phyloP scores from a whole-genome alignment of 768 basidiomycete species.

The Termitomyces sp. region DNA sequence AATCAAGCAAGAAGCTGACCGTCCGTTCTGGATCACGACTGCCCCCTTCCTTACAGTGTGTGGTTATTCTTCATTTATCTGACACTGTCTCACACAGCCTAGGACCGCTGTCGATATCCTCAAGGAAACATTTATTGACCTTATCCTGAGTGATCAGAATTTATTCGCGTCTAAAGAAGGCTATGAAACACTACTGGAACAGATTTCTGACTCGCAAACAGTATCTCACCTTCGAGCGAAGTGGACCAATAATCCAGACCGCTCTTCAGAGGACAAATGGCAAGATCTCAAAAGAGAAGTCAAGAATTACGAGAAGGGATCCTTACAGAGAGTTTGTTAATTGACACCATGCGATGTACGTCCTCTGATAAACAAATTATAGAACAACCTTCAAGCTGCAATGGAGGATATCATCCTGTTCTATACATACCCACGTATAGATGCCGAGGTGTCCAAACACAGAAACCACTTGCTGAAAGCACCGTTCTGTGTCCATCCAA shows the following conservation, averaged over 20 bases:
- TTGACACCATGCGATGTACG: neutral
- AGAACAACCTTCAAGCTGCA: slow-evolving; percentile 35
- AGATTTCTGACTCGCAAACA: slow-evolving; percentile 64
- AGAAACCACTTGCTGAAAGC: slow-evolving; percentile 97
- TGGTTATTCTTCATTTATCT: slow-evolving; percentile 12
- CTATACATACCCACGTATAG: slow-evolving; percentile 94
- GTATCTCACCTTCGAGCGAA: slow-evolving; percentile 45
- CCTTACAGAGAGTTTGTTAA: slow-evolving; percentile 28
- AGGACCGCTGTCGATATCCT: slow-evolving; percentile 51
- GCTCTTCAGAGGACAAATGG: slow-evolving; percentile 75
- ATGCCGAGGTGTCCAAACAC: slow-evolving; percentile 96
- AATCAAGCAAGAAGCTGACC: slow-evolving; percentile 80
- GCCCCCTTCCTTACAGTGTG: slow-evolving; percentile 74
- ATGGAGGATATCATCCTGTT: slow-evolving; percentile 89
- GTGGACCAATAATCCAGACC: slow-evolving; percentile 54
- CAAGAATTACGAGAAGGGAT: slow-evolving; percentile 28
- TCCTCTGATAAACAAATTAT: slow-evolving; percentile 17
- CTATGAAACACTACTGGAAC: slow-evolving; percentile 68
- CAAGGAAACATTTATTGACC: slow-evolving; percentile 50
- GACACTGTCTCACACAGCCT: neutral
- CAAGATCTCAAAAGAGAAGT: slow-evolving; percentile 47
- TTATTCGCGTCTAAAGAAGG: slow-evolving; percentile 70
- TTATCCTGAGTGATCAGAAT: slow-evolving; percentile 82
- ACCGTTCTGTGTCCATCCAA: slow-evolving; percentile 96
- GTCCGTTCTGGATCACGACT: slow-evolving; percentile 50